Conservation (phyloP, 306 rosid species). For the Calophaca sinica region DNA sequence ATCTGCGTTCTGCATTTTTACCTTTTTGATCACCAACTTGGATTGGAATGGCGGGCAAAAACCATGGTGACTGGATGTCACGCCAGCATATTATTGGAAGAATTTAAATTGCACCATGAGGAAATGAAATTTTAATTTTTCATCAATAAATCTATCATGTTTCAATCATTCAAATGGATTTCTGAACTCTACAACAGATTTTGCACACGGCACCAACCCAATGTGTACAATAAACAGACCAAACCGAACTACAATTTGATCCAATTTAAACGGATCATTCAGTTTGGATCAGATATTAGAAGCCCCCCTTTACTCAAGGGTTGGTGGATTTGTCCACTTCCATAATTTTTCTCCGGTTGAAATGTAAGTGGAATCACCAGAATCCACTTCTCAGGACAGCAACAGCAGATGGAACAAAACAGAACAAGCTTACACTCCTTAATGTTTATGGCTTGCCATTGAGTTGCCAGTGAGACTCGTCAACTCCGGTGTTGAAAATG, state of each 20-base stretch:
- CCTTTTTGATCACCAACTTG: too few species aligned
- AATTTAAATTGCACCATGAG: too few species aligned
- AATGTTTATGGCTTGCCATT: not conserved
- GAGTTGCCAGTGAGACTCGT: conserved; percentile 56
- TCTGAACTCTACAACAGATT: not conserved
- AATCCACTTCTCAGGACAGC: conserved; percentile 18
- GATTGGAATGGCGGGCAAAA: too few species aligned
- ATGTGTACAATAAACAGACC: conserved; percentile 17
- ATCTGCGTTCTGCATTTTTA: too few species aligned
- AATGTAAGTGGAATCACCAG: conserved; percentile 5
- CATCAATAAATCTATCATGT: conserved; percentile 17
- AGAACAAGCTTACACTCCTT: conserved; percentile 16
- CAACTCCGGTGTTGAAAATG: conserved; percentile 74
- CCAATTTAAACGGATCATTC: not conserved
- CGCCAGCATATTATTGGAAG: too few species aligned
- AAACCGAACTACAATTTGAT: not conserved
- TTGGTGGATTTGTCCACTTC: conserved; percentile 37
- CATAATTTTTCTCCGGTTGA: not conserved
- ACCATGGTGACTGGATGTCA: too few species aligned
- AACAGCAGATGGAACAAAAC: conserved; percentile 7
- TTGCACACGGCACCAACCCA: not conserved
- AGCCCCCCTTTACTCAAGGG: conserved; percentile 18
- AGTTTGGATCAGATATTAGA: conserved; percentile 19
- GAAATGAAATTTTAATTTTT: not conserved
- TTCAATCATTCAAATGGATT: conserved; percentile 21